Percentiles rank a stretch among this genome's conserved stretches.
phyloP scores from a whole-genome alignment of 108 stramenopile species.

The Thalassiosira profunda region DNA sequence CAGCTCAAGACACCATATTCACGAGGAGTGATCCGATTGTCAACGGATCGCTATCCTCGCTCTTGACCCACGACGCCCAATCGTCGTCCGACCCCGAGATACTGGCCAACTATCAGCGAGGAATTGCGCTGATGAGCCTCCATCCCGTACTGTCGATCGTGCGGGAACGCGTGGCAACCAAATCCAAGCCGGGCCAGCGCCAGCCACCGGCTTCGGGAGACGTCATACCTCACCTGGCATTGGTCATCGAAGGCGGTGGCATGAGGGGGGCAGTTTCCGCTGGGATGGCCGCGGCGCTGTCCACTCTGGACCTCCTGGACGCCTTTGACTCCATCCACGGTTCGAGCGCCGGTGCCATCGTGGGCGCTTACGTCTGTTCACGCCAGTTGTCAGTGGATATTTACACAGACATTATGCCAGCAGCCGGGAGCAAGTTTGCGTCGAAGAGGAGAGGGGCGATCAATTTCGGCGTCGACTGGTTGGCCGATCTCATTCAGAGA shows the following conservation, averaged over 20 bases:
- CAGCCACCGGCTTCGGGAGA: neutral
- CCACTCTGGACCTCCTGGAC: constrained; percentile 48
- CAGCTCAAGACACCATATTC: constrained; percentile 7
- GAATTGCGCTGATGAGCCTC: constrained; percentile 31
- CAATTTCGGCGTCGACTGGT: constrained; percentile 45
- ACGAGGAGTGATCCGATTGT: constrained; percentile 45
- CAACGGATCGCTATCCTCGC: constrained; percentile 41
- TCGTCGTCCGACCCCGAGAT: constrained; percentile 18
- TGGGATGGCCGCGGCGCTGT: constrained; percentile 56
- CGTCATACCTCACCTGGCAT: constrained; percentile 33
- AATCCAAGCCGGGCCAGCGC: constrained; percentile 49
- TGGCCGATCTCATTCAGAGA: constrained; percentile 38
- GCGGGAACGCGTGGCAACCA: constrained; percentile 33
- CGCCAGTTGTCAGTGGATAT: constrained; percentile 55
- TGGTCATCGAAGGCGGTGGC: constrained; percentile 59
- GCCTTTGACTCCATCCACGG: constrained; percentile 58
- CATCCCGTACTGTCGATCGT: constrained; percentile 48
- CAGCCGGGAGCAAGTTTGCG: constrained; percentile 44
- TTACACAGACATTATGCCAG: constrained; percentile 54
- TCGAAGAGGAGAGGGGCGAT: constrained; percentile 34
- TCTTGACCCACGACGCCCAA: constrained; percentile 16
- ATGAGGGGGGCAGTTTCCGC: constrained; percentile 64
- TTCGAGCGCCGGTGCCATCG: constrained; percentile 46
- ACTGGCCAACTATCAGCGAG: constrained; percentile 16
- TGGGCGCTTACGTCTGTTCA: constrained; percentile 55